A percentile compares a stretch with the other conserved stretches of the same genome.
Evolutionary conservation across 1,139 yeast species (phyloP).

Genomic region (Pichia sp.): DNA sequence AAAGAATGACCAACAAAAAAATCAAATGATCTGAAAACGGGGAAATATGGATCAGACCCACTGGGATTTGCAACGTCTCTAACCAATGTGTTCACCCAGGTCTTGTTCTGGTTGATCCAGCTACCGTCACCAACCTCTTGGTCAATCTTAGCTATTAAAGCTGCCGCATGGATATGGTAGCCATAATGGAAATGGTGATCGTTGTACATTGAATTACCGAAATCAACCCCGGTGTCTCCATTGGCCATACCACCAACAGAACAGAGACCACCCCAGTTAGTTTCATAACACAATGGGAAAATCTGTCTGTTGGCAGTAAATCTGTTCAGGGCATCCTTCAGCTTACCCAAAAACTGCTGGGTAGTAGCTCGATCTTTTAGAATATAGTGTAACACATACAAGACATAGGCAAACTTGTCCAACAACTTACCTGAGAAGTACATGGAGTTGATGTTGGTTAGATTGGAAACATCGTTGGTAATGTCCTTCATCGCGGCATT

Average conservation of each 20-base stretch:
- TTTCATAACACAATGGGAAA: slow-evolving; percentile 57
- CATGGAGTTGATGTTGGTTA: slow-evolving; percentile 43
- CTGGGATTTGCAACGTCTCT: slow-evolving; percentile 74
- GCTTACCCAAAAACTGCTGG: slow-evolving; percentile 36
- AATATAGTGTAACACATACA: slow-evolving; percentile 52
- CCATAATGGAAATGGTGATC: slow-evolving; percentile 81
- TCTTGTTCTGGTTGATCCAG: slow-evolving; percentile 60
- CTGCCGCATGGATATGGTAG: slow-evolving; percentile 66
- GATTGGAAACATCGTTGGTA: slow-evolving; percentile 45
- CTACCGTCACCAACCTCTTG: slow-evolving; percentile 44
- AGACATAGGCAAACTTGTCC: slow-evolving; percentile 67
- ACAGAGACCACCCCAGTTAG: slow-evolving; percentile 61
- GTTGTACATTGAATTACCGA: slow-evolving; percentile 67
- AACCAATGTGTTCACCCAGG: slow-evolving; percentile 57
- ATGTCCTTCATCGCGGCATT: slow-evolving; percentile 47
- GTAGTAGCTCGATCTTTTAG: slow-evolving; percentile 44
- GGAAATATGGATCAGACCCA: slow-evolving; percentile 54
- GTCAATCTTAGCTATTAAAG: slow-evolving; percentile 56
- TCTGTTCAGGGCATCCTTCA: slow-evolving; percentile 27
- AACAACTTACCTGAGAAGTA: slow-evolving; percentile 68
- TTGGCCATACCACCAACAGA: slow-evolving; percentile 52
- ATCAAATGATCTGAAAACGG: slow-evolving; percentile 70
- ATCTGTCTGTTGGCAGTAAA: slow-evolving; percentile 46
- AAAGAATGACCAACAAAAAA: slow-evolving; percentile 83
- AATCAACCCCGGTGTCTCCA: slow-evolving; percentile 45